phyloP scores from a whole-genome alignment of 345 rosid species.

The Arabidopsis suecica region DNA sequence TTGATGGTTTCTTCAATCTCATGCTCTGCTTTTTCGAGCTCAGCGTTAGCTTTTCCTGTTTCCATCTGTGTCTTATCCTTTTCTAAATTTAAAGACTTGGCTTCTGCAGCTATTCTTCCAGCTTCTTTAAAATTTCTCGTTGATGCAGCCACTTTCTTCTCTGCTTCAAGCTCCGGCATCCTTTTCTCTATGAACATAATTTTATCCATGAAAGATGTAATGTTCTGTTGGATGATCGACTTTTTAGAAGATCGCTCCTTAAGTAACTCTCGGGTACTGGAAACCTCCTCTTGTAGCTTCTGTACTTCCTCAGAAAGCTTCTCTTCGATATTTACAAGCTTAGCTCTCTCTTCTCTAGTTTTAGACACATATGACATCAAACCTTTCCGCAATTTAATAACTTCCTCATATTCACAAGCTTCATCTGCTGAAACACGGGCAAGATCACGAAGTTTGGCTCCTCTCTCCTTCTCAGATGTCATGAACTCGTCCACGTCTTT shows the following conservation, averaged over 20 bases:
- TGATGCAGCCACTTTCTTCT: slow-evolving; percentile 87
- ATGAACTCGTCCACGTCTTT: slow-evolving; percentile 57
- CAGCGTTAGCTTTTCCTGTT: slow-evolving; percentile 56
- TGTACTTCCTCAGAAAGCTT: slow-evolving; percentile 79
- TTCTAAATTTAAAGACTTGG: slow-evolving; percentile 73
- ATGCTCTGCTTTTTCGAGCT: slow-evolving; percentile 63
- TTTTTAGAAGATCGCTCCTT: slow-evolving; percentile 81
- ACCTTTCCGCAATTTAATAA: slow-evolving; percentile 60
- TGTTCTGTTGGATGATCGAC: slow-evolving; percentile 79
- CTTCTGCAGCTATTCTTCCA: slow-evolving; percentile 86
- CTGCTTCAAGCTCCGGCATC: slow-evolving; percentile 84
- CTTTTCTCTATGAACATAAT: slow-evolving; percentile 73
- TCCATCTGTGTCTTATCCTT: slow-evolving; percentile 64
- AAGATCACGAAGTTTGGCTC: slow-evolving; percentile 67
- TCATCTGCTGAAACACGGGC: slow-evolving; percentile 64
- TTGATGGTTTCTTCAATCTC: slow-evolving; percentile 63
- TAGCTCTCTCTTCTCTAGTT: slow-evolving; percentile 66
- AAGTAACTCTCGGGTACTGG: slow-evolving; percentile 63
- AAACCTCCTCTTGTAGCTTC: slow-evolving; percentile 66
- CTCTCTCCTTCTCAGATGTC: slow-evolving; percentile 61
- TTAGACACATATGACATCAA: slow-evolving; percentile 61
- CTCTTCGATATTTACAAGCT: slow-evolving; percentile 68
- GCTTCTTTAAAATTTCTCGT: slow-evolving; percentile 96
- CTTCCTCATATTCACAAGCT: slow-evolving; percentile 62
- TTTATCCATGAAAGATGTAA: slow-evolving; percentile 75